Percentiles rank a stretch among this genome's conserved stretches.
phyloP scores from a whole-genome alignment of 2,329 filamentous ascomycete genomes.

The Endoconidiophora polonica region DNA sequence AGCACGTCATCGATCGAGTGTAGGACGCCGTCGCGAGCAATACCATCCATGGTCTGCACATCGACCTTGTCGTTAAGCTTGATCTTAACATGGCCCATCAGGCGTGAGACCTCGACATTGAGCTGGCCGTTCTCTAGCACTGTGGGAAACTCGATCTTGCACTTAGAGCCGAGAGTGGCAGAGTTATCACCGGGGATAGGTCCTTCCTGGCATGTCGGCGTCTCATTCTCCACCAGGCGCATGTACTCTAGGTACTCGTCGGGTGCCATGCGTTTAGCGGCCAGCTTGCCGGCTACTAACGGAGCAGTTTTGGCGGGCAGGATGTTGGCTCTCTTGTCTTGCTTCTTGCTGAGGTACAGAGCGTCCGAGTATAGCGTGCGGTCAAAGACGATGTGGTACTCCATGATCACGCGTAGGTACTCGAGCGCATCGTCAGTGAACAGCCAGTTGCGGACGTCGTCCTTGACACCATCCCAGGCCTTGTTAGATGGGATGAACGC shows the following conservation, averaged over 20 bases:
- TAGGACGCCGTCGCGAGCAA: constrained; percentile 66
- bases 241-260: constrained; percentile 13
- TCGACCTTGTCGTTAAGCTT: constrained; percentile 57
- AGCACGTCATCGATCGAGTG: constrained; percentile 59
- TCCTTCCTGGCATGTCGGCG: constrained; percentile 7
- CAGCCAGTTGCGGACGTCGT: constrained; percentile 62
- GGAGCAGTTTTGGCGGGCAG: not conserved
- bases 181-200: constrained; percentile 6
- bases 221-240: not conserved
- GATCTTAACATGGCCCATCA: constrained; percentile 52
- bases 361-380: constrained; percentile 72
- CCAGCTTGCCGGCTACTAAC: not conserved
- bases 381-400: constrained; percentile 63
- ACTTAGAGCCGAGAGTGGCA: constrained; percentile 4
- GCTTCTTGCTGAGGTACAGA: constrained; percentile 35
- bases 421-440: constrained; percentile 60
- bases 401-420: constrained; percentile 60
- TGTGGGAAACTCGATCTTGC: constrained; percentile 25
- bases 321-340: not conserved
- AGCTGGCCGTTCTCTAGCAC: constrained; percentile 49
- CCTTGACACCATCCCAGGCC: constrained; percentile 63
- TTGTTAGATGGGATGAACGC: constrained; percentile 67
- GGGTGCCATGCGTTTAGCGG: constrained; percentile 12
- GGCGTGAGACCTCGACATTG: constrained; percentile 52
- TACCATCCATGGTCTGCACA: constrained; percentile 48